Percentiles rank a stretch among this genome's conserved stretches.
Conservation (phyloP, 148 eudicot species). For the Arctostaphylos glauca region DNA sequence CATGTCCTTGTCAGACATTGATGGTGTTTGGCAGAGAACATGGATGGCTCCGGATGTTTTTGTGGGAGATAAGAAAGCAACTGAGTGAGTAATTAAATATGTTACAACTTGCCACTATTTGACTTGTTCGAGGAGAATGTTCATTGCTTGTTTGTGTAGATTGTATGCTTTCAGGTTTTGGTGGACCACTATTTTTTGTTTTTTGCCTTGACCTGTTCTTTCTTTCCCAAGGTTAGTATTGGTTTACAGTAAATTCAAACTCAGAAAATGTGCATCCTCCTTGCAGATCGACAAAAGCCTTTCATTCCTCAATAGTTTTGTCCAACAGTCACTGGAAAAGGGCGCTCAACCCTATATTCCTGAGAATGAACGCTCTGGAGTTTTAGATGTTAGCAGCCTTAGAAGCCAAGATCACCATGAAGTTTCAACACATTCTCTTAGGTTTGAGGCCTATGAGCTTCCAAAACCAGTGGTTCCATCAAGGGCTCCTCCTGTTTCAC, state of each 20-base stretch:
- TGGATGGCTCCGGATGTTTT: neutral
- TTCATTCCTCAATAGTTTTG: slow-evolving; percentile 64
- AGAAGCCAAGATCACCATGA: slow-evolving; percentile 57
- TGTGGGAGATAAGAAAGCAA: neutral
- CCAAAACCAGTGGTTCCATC: slow-evolving; percentile 63
- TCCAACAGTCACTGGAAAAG: slow-evolving; percentile 61
- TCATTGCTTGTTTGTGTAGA: neutral
- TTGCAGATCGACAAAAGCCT: slow-evolving; percentile 80
- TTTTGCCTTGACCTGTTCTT: neutral
- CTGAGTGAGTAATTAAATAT: neutral
- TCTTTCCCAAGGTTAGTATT: neutral
- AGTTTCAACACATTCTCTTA: slow-evolving; percentile 66
- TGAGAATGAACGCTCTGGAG: slow-evolving; percentile 65
- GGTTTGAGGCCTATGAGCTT: slow-evolving; percentile 91
- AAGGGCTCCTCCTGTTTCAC: slow-evolving; percentile 36
- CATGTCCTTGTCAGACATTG: neutral
- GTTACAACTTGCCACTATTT: neutral
- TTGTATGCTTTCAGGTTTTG: slow-evolving; percentile 5
- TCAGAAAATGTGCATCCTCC: slow-evolving; percentile 7
- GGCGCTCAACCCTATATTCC: slow-evolving; percentile 95
- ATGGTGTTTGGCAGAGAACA: neutral
- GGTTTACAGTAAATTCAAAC: neutral
- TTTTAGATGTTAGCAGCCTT: slow-evolving; percentile 46
- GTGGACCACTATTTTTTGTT: slow-evolving; percentile 1
- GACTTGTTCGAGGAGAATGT: neutral